These are phyloP conservation scores for Chrysanthemum makinoi DNA, from an alignment of 129 eudicot species.

Conservation along the genomic window DNA sequence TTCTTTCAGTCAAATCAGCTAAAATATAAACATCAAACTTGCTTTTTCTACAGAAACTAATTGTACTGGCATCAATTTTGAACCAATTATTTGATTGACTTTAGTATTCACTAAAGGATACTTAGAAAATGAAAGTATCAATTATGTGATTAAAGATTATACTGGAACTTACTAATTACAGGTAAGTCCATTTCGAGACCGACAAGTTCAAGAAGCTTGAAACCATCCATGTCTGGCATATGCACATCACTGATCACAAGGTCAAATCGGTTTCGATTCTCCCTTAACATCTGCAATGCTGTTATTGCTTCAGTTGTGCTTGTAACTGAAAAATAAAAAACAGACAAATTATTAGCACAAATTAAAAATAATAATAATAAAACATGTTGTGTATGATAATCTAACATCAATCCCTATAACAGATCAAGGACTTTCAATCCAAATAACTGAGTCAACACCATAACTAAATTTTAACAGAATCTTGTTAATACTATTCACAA, in stretches of 20 bases:
- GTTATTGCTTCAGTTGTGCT: slow-evolving; percentile 57
- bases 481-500: slow-evolving; percentile 1
- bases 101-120: not conserved
- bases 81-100: not conserved
- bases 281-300: slow-evolving; percentile 79
- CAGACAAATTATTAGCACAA: not conserved
- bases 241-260: slow-evolving; percentile 87
- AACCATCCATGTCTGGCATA: slow-evolving; percentile 98
- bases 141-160: slow-evolving; percentile 5
- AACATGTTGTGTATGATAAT: slow-evolving; percentile 3
- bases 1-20: not conserved
- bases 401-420: slow-evolving; percentile 17
- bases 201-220: slow-evolving; percentile 83
- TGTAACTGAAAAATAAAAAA: slow-evolving; percentile 52
- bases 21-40: slow-evolving; percentile 4
- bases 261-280: slow-evolving; percentile 72
- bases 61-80: not conserved
- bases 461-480: not conserved
- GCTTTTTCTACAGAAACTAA: not conserved
- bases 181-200: slow-evolving; percentile 97
- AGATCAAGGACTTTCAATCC: slow-evolving; percentile 25
- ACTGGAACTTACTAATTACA: slow-evolving; percentile 62
- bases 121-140: not conserved
- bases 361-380: not conserved
- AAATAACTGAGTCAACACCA: slow-evolving; percentile 1